These are phyloP conservation scores for Pythium aristosporum DNA, from an alignment of 352 stramenopile species.

Conservation along the genomic window DNA sequence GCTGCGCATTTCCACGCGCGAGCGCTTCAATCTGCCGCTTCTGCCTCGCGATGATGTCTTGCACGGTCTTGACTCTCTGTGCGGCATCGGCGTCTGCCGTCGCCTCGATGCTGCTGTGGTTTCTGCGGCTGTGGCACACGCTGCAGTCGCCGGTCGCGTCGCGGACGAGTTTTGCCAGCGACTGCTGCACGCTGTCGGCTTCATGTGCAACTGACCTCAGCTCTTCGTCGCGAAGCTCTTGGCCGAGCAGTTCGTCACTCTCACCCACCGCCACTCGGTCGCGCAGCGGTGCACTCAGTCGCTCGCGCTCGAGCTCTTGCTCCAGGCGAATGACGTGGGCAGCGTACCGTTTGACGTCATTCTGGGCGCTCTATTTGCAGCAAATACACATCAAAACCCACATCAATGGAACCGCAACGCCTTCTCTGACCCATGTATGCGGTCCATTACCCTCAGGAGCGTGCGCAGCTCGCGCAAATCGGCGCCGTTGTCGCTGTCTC, in stretches of 20 bases:
- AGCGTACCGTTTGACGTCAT: constrained; percentile 30
- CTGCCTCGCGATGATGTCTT: constrained; percentile 21
- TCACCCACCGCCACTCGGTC: too few species aligned
- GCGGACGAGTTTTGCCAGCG: background rate
- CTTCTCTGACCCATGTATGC: background rate
- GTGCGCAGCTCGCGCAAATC: constrained; percentile 21
- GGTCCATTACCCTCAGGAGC: constrained; percentile 11
- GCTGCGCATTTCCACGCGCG: constrained; percentile 26
- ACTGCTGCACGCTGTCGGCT: constrained; percentile 3
- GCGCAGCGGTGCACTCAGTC: constrained; percentile 5
- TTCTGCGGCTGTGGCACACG: constrained; percentile 16
- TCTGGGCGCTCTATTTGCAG: constrained; percentile 20
- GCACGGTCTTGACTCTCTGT: constrained; percentile 5
- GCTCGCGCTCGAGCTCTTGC: constrained; percentile 23
- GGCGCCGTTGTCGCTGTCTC: constrained; percentile 1
- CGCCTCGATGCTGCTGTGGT: background rate
- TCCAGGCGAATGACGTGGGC: constrained; percentile 27
- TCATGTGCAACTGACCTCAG: background rate
- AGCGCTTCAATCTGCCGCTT: constrained; percentile 17
- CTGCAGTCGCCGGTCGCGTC: constrained; percentile 6
- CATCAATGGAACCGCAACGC: background rate
- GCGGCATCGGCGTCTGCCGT: background rate
- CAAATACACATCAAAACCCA: background rate
- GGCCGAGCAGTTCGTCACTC: background rate
- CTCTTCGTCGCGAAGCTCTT: constrained; percentile 6